These are phyloP conservation scores for Eragrostis tef DNA, from an alignment of 202 grass and related monocot genomes.

Conservation along the genomic window DNA sequence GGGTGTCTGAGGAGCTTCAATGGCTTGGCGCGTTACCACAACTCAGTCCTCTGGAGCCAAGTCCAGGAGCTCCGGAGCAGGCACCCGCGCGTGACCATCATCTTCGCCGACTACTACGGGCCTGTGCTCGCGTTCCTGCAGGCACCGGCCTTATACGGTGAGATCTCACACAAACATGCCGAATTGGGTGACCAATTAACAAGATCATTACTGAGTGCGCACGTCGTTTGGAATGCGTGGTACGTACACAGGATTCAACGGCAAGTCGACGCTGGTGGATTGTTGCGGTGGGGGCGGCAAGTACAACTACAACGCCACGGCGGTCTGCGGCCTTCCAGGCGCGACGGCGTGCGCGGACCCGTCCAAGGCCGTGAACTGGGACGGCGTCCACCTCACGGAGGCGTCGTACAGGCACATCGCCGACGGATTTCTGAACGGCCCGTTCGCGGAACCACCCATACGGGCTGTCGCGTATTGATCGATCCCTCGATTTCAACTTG, in stretches of 20 bases:
- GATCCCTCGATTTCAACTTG: too few species aligned
- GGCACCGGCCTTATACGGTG: slow-evolving; percentile 42
- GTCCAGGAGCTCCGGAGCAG: background rate
- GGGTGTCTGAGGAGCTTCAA: slow-evolving; percentile 45
- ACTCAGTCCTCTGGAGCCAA: background rate
- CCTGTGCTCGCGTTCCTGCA: slow-evolving; percentile 37
- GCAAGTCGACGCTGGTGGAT: background rate
- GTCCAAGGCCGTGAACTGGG: slow-evolving; percentile 41
- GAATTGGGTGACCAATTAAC: too few species aligned
- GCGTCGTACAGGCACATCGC: slow-evolving; percentile 32
- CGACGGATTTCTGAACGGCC: slow-evolving; percentile 31
- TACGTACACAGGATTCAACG: too few species aligned
- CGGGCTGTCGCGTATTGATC: background rate
- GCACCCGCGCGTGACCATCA: slow-evolving; percentile 30
- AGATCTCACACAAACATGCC: background rate
- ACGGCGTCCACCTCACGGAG: slow-evolving; percentile 63
- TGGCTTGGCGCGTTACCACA: slow-evolving; percentile 29
- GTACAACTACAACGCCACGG: slow-evolving; percentile 50
- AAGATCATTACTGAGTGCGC: too few species aligned
- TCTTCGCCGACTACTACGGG: slow-evolving; percentile 45
- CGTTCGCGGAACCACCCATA: slow-evolving; percentile 43
- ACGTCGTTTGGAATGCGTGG: too few species aligned
- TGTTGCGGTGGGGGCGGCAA: slow-evolving; percentile 53
- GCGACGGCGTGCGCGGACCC: slow-evolving; percentile 36
- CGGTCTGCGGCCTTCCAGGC: slow-evolving; percentile 34